Conservation (phyloP, 768 basidiomycete genomes). For the Suillus americanus region DNA sequence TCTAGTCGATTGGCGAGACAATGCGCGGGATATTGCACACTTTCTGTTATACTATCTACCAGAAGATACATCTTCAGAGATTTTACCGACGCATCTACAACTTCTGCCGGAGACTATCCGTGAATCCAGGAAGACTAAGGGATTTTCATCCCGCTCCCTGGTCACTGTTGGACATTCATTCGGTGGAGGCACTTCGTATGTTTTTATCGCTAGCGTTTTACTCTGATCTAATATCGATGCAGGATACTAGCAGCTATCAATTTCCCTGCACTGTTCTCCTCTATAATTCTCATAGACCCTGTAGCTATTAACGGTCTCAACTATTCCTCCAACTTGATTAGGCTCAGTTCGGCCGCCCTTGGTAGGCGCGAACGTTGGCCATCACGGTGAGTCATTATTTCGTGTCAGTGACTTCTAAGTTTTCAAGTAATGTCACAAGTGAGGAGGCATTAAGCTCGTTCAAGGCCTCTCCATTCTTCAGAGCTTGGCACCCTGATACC, state of each 20-base stretch:
- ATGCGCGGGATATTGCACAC: conserved; percentile 74
- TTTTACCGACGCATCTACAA: conserved; percentile 53
- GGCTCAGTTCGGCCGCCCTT: conserved; percentile 37
- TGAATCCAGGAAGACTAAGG: conserved; percentile 40
- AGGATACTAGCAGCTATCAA: conserved; percentile 67
- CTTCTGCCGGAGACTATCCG: conserved; percentile 47
- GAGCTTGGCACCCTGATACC: conserved; percentile 64
- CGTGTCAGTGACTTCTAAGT: not conserved
- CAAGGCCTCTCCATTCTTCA: conserved; percentile 62
- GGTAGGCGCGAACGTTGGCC: conserved; percentile 62
- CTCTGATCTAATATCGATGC: conserved; percentile 6
- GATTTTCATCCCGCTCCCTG: conserved; percentile 54
- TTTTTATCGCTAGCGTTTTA: conserved; percentile 12
- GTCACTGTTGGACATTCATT: conserved; percentile 82
- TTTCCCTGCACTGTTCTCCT: conserved; percentile 65
- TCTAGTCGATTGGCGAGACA: conserved; percentile 76
- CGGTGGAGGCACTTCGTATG: conserved; percentile 77
- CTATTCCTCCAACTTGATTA: not conserved
- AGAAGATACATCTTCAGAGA: conserved; percentile 25
- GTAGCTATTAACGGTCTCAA: conserved; percentile 44
- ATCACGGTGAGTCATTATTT: conserved; percentile 44
- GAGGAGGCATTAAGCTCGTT: conserved; percentile 59
- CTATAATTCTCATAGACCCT: conserved; percentile 77
- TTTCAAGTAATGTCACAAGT: conserved; percentile 30
- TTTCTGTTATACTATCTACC: conserved; percentile 74